These are phyloP conservation scores for Knoxia roxburghii DNA, from an alignment of 257 asterid genomes.

Conservation along the genomic window DNA sequence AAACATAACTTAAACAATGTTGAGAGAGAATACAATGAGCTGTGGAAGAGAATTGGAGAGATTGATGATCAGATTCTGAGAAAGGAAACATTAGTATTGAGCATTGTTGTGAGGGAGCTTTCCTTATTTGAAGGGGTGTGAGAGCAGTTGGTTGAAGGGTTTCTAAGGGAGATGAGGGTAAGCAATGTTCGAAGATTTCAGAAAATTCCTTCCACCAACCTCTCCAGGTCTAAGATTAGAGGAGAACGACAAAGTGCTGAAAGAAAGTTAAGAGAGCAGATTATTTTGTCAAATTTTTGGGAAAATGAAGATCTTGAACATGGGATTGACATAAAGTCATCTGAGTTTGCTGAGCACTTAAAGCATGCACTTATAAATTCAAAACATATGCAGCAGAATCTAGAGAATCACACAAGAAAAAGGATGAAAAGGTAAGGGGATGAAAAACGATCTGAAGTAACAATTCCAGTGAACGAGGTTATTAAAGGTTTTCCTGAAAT, in stretches of 20 bases:
- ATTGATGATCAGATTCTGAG: constrained; percentile 59
- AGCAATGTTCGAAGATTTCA: constrained; percentile 43
- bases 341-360: too few species aligned
- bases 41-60: constrained; percentile 61
- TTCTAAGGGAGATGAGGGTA: constrained; percentile 42
- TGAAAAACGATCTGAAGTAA: constrained; percentile 61
- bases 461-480: constrained; percentile 71
- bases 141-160: constrained; percentile 53
- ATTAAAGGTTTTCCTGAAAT: constrained; percentile 84
- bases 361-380: too few species aligned
- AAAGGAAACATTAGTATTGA: constrained; percentile 62
- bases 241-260: too few species aligned
- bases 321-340: too few species aligned
- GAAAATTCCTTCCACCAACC: too few species aligned
- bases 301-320: too few species aligned
- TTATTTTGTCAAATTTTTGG: too few species aligned
- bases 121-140: constrained; percentile 72
- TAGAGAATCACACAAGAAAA: too few species aligned
- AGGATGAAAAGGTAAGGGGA: constrained; percentile 64
- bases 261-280: too few species aligned
- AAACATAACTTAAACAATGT: constrained; percentile 37
- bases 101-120: constrained; percentile 87
- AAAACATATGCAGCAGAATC: too few species aligned
- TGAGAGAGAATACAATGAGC: constrained; percentile 47
- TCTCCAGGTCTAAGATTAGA: too few species aligned